Conservation (phyloP, 495 filamentous ascomycete genomes). For the Aspergillus campestris region DNA sequence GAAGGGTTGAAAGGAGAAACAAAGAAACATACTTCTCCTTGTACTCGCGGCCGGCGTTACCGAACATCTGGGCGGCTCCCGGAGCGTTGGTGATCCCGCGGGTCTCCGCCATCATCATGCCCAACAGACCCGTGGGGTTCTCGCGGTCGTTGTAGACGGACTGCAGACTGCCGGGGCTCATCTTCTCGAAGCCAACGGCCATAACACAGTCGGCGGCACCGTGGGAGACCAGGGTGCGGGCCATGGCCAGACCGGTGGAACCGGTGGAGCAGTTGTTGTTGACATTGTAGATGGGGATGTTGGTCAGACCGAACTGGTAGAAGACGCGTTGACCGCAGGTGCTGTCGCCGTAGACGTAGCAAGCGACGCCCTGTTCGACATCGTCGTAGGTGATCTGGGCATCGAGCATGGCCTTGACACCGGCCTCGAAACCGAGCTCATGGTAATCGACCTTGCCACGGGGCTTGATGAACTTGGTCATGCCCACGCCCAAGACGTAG, state of each 20-base stretch:
- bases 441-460: conserved; percentile 63
- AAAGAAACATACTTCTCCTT: conserved; percentile 68
- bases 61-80: conserved; percentile 86
- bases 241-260: conserved; percentile 79
- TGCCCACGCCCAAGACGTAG: conserved; percentile 94
- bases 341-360: conserved; percentile 93
- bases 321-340: conserved; percentile 96
- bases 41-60: conserved; percentile 89
- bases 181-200: conserved; percentile 96
- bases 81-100: conserved; percentile 73
- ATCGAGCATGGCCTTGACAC: conserved; percentile 91
- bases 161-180: conserved; percentile 82
- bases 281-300: conserved; percentile 93
- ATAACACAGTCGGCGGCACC: conserved; percentile 79
- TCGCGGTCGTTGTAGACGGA: conserved; percentile 70
- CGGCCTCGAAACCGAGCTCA: conserved; percentile 88
- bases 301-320: conserved; percentile 97
- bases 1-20: neutral
- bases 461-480: conserved; percentile 99
- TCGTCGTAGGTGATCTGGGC: conserved; percentile 95
- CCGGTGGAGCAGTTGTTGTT: conserved; percentile 99
- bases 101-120: conserved; percentile 73
- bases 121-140: conserved; percentile 63
- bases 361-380: conserved; percentile 91
- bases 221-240: conserved; percentile 66